Conservation (phyloP, 306 rosid genomes). For the Begonia fuchsioides region DNA sequence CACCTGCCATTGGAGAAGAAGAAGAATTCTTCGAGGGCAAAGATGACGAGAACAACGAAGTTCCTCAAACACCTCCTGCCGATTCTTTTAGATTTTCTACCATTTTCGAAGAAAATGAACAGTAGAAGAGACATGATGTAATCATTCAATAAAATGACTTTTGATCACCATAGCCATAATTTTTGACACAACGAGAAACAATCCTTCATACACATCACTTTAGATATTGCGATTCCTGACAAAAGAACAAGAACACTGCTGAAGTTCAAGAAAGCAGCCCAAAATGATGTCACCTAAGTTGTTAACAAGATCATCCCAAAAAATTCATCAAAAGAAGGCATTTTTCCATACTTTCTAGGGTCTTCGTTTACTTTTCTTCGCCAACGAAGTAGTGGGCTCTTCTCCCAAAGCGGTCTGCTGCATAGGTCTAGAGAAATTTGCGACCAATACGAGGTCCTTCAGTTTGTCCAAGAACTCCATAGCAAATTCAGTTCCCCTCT, state of each 20-base stretch:
- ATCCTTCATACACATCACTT: too few species aligned
- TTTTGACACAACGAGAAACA: too few species aligned
- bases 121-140: background rate
- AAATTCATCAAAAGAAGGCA: too few species aligned
- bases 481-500: slow-evolving; percentile 23
- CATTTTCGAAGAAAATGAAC: slow-evolving; percentile 16
- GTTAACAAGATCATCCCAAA: too few species aligned
- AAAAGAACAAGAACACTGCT: too few species aligned
- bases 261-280: too few species aligned
- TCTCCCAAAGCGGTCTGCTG: slow-evolving; percentile 14
- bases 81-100: slow-evolving; percentile 18
- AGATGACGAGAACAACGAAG: slow-evolving; percentile 6
- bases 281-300: too few species aligned
- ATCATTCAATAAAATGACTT: background rate
- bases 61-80: slow-evolving; percentile 24
- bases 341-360: too few species aligned
- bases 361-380: slow-evolving; percentile 22
- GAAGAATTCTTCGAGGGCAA: slow-evolving; percentile 13
- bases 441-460: slow-evolving; percentile 32
- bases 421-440: slow-evolving; percentile 35
- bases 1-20: slow-evolving; percentile 26
- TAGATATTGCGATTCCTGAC: too few species aligned
- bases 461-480: slow-evolving; percentile 28
- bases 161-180: too few species aligned
- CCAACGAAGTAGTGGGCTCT: slow-evolving; percentile 6